Evolutionary conservation across 2,329 filamentous ascomycete genomes (phyloP), one percentile per base, ranked within the genome.

Genomic region (Fusarium decemcellulare): DNA sequence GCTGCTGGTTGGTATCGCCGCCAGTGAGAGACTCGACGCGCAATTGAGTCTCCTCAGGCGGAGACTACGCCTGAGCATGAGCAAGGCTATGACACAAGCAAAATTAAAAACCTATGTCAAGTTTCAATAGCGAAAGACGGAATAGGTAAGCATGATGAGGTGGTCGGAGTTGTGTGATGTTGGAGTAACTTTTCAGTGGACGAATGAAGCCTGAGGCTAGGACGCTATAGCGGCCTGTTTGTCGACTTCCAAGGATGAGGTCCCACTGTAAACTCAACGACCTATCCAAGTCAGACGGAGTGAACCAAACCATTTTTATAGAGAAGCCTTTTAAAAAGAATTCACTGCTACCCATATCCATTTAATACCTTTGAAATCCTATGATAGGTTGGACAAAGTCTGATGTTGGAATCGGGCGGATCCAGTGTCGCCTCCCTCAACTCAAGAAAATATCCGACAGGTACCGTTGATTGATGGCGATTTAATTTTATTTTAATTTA

Each of bases 1-100:
- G 42, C 29, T 37, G 37, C 34, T 39, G 39, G 32, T 39, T 29
- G 12, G 29, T 18, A 56, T 37, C 42, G 52, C 46, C 47, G 54
- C 12, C 53, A 30, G 63, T 23, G 48, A 50, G 36, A 46, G 53
- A 67, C 54, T 63, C 30, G 47, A 11, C 18, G 60, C 55, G 54
- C 57, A 65, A 56, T 62, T 60, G 65, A 71, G 66, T 65, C 67
- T 67, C 63, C 67, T 62, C 39, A 40, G 43, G 34, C 60, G 62
- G 48, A 76, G 63, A 59, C 47, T 68, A 16, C 70, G 70, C 61
- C 62, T 74, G n/a, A 76, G 65, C 76, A 77, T 77, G 58, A 43
- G 64, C 61, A 37, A 39, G 44, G 40, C 39, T 52, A 30, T 23
- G 10, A 42, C 44, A 14, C 27, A 47, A 14, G 14, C 15, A 50